A percentile compares a stretch with the other conserved stretches of the same genome.
Conservation (phyloP, 1,284 basidiomycete species). For the Cutaneotrichosporon cutaneum region DNA sequence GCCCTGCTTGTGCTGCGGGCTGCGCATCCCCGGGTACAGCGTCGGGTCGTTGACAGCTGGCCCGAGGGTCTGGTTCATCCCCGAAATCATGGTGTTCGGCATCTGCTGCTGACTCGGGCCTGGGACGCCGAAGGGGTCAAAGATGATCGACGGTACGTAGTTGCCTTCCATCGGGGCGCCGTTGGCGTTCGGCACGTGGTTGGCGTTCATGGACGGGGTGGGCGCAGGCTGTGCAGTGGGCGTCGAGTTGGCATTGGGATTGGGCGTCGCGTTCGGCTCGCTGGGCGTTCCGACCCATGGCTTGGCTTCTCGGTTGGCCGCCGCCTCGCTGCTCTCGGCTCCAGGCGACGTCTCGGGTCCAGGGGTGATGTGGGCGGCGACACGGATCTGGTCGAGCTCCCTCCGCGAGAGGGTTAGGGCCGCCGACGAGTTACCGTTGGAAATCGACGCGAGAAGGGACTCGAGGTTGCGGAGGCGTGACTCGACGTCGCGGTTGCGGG, state of each 20-base stretch:
- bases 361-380: conserved; percentile 31
- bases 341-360: conserved; percentile 25
- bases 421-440: conserved; percentile 24
- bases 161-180: conserved; percentile 11
- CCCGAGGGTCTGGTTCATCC: conserved; percentile 19
- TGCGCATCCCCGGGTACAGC: conserved; percentile 8
- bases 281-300: conserved; percentile 5
- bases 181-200: not conserved
- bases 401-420: conserved; percentile 27
- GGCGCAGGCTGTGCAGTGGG: conserved; percentile 2
- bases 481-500: conserved; percentile 32
- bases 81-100: conserved; percentile 16
- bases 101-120: conserved; percentile 12
- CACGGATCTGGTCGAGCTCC: conserved; percentile 33
- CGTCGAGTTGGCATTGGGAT: conserved; percentile 4
- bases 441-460: conserved; percentile 33
- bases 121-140: conserved; percentile 22
- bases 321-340: conserved; percentile 14
- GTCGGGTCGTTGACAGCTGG: conserved; percentile 22
- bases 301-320: not conserved
- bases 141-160: conserved; percentile 22
- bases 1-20: conserved; percentile 14
- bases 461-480: conserved; percentile 36
- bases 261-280: conserved; percentile 12
- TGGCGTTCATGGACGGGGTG: not conserved